phyloP scores from a whole-genome alignment of 371 early-diverging fungal species.

The Mucor velutinosus region DNA sequence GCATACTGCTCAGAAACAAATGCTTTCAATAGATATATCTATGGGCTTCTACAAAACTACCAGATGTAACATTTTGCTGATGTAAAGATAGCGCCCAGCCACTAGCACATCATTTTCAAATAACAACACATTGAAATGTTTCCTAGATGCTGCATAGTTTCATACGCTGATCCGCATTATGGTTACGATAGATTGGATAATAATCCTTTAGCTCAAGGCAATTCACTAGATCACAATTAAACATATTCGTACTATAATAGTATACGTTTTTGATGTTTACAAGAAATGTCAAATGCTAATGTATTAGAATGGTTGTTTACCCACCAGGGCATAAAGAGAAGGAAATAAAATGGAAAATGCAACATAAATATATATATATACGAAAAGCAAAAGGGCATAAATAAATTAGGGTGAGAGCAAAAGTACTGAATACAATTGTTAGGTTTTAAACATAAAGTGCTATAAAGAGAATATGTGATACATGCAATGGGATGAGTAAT shows the following conservation, averaged over 20 bases:
- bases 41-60: not conserved
- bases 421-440: not conserved
- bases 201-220: not conserved
- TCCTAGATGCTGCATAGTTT: not conserved
- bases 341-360: not conserved
- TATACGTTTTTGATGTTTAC: conserved; percentile 2
- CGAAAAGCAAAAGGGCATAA: not conserved
- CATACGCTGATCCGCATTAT: not conserved
- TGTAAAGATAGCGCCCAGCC: too few species aligned
- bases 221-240: not conserved
- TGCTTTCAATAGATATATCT: not conserved
- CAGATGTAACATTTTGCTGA: not conserved
- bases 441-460: not conserved
- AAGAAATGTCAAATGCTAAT: conserved; percentile 3
- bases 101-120: too few species aligned
- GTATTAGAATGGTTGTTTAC: not conserved
- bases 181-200: not conserved
- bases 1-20: not conserved
- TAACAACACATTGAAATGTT: not conserved
- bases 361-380: not conserved
- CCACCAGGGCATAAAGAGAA: conserved; percentile 5
- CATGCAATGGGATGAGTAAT: not conserved
- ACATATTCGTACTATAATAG: not conserved
- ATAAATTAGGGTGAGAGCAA: not conserved
- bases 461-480: not conserved